Base-by-base conservation (phyloP, 2,329 filamentous ascomycete species). In the Polychaeton citri region DNA sequence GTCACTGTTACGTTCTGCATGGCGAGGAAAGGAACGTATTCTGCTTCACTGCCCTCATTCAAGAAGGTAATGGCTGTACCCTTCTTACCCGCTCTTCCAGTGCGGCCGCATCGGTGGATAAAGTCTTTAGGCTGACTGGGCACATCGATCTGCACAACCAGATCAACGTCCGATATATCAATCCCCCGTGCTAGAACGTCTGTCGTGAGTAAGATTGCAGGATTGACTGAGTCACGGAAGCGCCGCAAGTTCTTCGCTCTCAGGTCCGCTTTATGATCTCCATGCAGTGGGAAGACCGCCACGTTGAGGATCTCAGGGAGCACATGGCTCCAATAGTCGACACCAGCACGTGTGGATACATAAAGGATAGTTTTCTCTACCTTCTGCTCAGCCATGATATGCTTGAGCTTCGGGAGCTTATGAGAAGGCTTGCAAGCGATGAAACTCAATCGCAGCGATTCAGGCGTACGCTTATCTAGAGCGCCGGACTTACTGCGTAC, bases 381-480 rank as follows among this genome's bases (percentile, higher is more conserved):
- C 17, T 49, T 40, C 2, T 35, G 41, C 10, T 71, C 68, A 15
- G 73, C 65, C 2, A 96, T 66, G 0, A 96, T 67, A 19, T 77
- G 72, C 33, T 75, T 69, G 2, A 94, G 61, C 0, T 79, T 74
- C 0, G 84, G 80, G 21, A 94, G 65, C 57, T 94, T 95, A 43
- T 88, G 78, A 13, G 76, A 79, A 0, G 88, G 75, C 2, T 78
- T 79, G 2, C 76, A 75, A 2, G 81, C 62, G 19, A 92, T 61
- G 52, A 95, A 95, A 18, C 80, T 78, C 78, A 96, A 88, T 57
- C 87, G 79, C n/a, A 98, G 64, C 60, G 84, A 90, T 21, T 87
- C 85, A 6, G 90, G 90, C 1, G 87, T 96, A 44, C 79, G 77
- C 53, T 87, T 81, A 55, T 96, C 88, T 43, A 88, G 77, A 1